These are phyloP conservation scores for Teratosphaeriaceae sp. DNA, from an alignment of 2,329 filamentous ascomycete species.

Conservation along the genomic window DNA sequence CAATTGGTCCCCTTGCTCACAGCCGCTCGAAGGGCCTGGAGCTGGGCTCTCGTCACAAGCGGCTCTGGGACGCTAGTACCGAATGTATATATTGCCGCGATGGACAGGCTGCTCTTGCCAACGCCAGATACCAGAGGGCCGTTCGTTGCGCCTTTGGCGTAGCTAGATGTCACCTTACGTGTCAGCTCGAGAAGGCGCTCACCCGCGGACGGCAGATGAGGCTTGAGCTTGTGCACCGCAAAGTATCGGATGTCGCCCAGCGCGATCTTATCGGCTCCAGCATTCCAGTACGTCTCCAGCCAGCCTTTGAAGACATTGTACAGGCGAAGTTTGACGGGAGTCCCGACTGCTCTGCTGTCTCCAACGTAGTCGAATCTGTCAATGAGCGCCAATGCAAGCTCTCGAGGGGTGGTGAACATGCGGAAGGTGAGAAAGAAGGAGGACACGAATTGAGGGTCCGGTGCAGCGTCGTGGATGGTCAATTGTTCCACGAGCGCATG, in stretches of 20 bases:
- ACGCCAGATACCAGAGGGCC: constrained; percentile 68
- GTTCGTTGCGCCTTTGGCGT: constrained; percentile 29
- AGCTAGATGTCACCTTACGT: constrained; percentile 64
- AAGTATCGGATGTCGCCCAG: constrained; percentile 72
- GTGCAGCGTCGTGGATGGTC: constrained; percentile 86
- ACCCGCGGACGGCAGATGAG: constrained; percentile 67
- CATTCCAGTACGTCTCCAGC: constrained; percentile 93
- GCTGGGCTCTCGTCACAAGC: constrained; percentile 67
- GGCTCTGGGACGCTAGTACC: constrained; percentile 52
- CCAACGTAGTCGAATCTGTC: constrained; percentile 89
- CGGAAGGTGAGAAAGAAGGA: constrained; percentile 96
- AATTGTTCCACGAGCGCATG: constrained; percentile 89
- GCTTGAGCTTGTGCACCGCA: constrained; percentile 63
- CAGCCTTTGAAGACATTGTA: constrained; percentile 97
- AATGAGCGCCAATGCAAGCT: constrained; percentile 75
- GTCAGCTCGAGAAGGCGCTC: constrained; percentile 74
- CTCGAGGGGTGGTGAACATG: constrained; percentile 74
- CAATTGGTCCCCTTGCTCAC: constrained; percentile 64
- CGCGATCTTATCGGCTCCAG: constrained; percentile 70
- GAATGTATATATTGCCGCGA: constrained; percentile 50
- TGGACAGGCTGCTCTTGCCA: constrained; percentile 76
- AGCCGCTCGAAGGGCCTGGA: constrained; percentile 64
- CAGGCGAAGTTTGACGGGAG: constrained; percentile 78
- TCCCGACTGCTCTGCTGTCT: constrained; percentile 66
- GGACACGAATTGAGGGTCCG: constrained; percentile 84